Evolutionary conservation across 306 rosid species (phyloP), one percentile per base, ranked within the genome.

Genomic region (Dalbergia oliveri): DNA sequence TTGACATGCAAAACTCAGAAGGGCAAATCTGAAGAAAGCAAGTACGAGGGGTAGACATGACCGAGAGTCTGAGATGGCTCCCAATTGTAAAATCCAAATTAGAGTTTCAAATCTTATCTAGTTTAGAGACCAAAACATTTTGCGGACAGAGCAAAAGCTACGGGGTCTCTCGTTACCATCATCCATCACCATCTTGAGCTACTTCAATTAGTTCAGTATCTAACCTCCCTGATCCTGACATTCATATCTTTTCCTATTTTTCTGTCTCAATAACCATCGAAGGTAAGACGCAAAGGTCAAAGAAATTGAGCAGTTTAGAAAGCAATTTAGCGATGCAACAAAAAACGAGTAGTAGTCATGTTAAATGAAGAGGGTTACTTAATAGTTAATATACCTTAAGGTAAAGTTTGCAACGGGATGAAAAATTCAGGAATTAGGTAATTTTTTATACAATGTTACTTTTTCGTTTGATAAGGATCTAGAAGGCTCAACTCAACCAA

Each of bases 11-110:
- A 26, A 26, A 26, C 31, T 26, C 31, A 21, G 23, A 75, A 62
- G 49, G 39, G 79, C 71, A 64, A 63, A 75, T 4, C 1, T 16
- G 47, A 84, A 73, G 69, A 67, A 74, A 73, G 54, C 51, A 64
- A 63, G 62, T 75, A 73, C 33, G 64, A 72, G 37, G 37, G 67
- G 21, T 1, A 19, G 59, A 53, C 59, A 53, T 4, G 35, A 62
- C 50, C 3, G 31, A 26, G 3, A 26, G 31, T 26, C 31, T 26
- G 3, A 1, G 31, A 26, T 21, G 31, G 31, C 31, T 26, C 31
- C 31, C 31, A 26, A 26, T 26, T 2, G 31, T 0, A 26, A 26
- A 26, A 26, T 26, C 31, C 31, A 26, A 26, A 1, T 26, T 2
- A 26, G 31, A 26, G 31, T 2, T 26, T 79, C 21, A 35, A 57